Base-by-base conservation (phyloP, 345 rosid genomes). In the Hypericum perforatum region DNA sequence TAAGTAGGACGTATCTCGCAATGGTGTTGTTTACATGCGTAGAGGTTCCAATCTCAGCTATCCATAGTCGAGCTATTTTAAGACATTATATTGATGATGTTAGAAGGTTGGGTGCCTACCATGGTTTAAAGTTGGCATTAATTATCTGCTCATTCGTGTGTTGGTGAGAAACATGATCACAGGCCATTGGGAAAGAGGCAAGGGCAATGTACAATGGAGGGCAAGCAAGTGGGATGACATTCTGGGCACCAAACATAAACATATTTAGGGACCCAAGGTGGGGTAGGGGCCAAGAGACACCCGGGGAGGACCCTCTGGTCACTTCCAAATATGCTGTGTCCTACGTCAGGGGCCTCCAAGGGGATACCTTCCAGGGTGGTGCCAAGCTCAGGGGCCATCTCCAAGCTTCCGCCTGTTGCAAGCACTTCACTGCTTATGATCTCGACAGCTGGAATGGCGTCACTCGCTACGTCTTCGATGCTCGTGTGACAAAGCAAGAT, bases 231-330 rank as follows among this genome's bases (percentile, higher is more conserved):
- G 70, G 70, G 38, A 50, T 66, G 61, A 66, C 70, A 11, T 66
- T 66, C 37, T 66, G 70, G 70, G 70, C 70, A 38, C 70, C 70
- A 9, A 66, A 66, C 22, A 51, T 66, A 11, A 66, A 66, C 49
- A 60, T 66, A 16, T 66, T 66, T 40, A 60, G 70, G 61, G 70
- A 66, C 61, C 70, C 70, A 10, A 66, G 70, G 51, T 66, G 70
- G 70, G 70, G 70, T 8, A 66, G 70, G 51, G 70, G 70, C 11
- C 70, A 66, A 38, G 70, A 66, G 39, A 66, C 70, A 9, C 70
- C 70, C 0, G 70, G 70, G 5, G 70, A 66, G 53, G 70, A 66
- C 50, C 70, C 70, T 37, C 32, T 55, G 14, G 7, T 66, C 52
- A 56, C 70, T 6, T 58, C 57, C 43, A 60, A 56, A 36, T 66